Evolutionary conservation across 2,329 filamentous ascomycete genomes (phyloP), one percentile per base, ranked within the genome.

Genomic region (Chaetomiaceae sp.): DNA sequence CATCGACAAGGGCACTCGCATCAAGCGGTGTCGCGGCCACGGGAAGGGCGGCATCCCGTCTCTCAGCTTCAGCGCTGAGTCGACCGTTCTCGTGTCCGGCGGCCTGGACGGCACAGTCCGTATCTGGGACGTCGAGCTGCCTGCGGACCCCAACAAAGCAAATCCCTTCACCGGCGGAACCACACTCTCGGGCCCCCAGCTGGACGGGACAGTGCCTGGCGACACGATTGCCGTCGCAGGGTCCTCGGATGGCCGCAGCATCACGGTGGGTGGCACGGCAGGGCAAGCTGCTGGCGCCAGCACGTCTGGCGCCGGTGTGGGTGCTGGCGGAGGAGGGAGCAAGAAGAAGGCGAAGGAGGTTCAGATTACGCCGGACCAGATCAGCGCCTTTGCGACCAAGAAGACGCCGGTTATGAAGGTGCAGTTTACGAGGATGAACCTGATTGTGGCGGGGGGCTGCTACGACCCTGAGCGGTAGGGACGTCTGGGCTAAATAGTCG

Each of bases 351-450:
- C 82, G 52, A 96, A 96, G 70, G 92, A 96, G 64, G 89, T 91
- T 4, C 89, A 89, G 64, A 87, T 96, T 40, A 91, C 87, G 0
- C 86, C 91, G 0, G 94, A 99, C 66, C 94, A 97, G 72, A 95
- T 99, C 72, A 90, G 84, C 59, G 91, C 89, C 1, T 97, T 96
- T 67, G 85, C 90, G 0, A 97, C 94, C 4, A 99, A 99, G 80
- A 96, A 95, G 73, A 92, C 88, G 15, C 91, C 92, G 0, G 89
- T 97, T 11, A 89, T 95, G 71, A 94, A 92, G 72, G 91, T 95
- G 50, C 83, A 87, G 65, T 96, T 96, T 65, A 97, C 94, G 3
- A 79, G 90, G 56, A 96, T 96, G 89, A 99, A 99, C 68, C 71
- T 97, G 60, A 87, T 96, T 12, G 77, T 97, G 57, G 91, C 91